A percentile compares a stretch with the other conserved stretches of the same genome.
Conservation (phyloP, 1,139 yeast species). For the Yamadazyma songkhlaensis region DNA sequence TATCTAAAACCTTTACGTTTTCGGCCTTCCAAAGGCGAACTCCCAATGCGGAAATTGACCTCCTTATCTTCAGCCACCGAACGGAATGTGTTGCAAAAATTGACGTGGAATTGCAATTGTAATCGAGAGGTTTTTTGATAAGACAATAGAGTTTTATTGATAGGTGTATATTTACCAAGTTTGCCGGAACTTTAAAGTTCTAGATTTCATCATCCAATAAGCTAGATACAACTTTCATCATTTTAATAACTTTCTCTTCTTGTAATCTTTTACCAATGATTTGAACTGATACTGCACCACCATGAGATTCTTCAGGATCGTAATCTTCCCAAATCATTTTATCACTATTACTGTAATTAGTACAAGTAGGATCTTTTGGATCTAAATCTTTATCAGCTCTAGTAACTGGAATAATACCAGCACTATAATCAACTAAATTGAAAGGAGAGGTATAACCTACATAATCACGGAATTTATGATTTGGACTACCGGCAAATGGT, state of each 20-base stretch:
- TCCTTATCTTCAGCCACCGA: no score
- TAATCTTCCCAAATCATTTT: slow-evolving; percentile 33
- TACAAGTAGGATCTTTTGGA: slow-evolving; percentile 16
- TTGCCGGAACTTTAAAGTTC: neutral
- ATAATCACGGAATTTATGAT: slow-evolving; percentile 31
- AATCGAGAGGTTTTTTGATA: no score
- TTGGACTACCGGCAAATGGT: slow-evolving; percentile 47
- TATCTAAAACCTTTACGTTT: no score
- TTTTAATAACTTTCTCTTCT: slow-evolving; percentile 58
- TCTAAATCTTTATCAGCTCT: slow-evolving; percentile 46
- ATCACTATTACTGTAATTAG: slow-evolving; percentile 18
- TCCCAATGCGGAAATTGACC: no score
- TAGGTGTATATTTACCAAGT: no score
- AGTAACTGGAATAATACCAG: slow-evolving; percentile 60
- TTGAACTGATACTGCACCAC: slow-evolving; percentile 68
- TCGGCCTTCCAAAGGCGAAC: no score
- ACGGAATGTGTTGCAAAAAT: no score
- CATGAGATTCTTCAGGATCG: slow-evolving; percentile 54
- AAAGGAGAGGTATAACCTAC: slow-evolving; percentile 56
- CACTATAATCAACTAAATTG: slow-evolving; percentile 57
- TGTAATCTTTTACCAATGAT: slow-evolving; percentile 55
- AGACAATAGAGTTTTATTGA: no score
- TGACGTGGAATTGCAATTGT: no score
- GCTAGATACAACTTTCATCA: slow-evolving; percentile 26
- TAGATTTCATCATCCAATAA: slow-evolving; percentile 11